Conservation (phyloP, 208 protist species). For the Porcisia deanei region DNA sequence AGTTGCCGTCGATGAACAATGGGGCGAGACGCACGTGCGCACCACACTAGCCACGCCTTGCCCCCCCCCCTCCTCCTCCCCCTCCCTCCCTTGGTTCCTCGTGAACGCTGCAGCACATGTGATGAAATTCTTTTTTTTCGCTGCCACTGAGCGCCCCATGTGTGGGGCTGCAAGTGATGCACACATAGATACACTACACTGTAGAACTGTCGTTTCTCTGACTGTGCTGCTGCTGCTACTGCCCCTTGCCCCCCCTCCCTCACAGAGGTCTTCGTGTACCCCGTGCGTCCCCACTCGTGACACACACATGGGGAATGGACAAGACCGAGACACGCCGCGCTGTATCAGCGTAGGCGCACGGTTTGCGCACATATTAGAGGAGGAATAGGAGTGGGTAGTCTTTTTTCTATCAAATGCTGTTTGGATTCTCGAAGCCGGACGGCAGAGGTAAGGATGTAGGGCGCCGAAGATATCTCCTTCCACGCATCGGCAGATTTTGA, state of each 20-base stretch:
- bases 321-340: conserved; percentile 20
- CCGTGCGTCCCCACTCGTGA: conserved; percentile 17
- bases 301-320: conserved; percentile 18
- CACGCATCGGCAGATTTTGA: no score
- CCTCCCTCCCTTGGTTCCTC: neutral
- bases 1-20: conserved; percentile 2
- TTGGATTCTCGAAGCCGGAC: no score
- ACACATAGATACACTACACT: conserved; percentile 19
- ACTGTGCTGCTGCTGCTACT: conserved; percentile 5
- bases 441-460: no score
- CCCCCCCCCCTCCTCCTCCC: no score
- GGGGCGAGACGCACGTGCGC: neutral
- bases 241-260: no score
- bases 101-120: neutral
- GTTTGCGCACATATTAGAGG: no score
- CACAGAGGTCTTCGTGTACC: no score
- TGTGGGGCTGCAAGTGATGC: conserved; percentile 15
- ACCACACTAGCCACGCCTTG: no score
- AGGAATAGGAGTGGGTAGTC: no score
- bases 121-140: conserved; percentile 19
- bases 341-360: no score
- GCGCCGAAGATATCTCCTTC: no score
- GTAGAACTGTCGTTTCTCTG: conserved; percentile 32
- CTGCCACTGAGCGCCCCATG: conserved; percentile 15
- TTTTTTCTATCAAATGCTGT: no score